Evolutionary conservation across 805 yeast species (phyloP).

Genomic region (Candida takata): DNA sequence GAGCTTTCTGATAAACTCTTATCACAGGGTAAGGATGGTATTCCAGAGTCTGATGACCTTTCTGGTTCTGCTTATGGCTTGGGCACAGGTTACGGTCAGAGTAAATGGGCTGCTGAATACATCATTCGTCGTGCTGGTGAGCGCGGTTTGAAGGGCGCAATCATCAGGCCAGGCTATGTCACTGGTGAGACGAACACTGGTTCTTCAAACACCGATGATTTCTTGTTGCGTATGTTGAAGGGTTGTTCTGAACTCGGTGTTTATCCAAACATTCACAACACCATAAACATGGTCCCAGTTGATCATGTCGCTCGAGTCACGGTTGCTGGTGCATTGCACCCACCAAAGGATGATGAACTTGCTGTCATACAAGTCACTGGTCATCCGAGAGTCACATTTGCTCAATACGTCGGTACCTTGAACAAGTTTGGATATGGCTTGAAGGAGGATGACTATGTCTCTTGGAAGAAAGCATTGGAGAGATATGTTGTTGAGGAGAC

Average conservation of each 20-base stretch:
- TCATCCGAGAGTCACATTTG: slow-evolving; percentile 85
- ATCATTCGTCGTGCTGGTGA: slow-evolving; percentile 83
- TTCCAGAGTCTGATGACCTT: slow-evolving; percentile 78
- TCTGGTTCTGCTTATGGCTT: slow-evolving; percentile 76
- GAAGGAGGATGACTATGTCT: slow-evolving; percentile 53
- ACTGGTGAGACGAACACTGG: slow-evolving; percentile 83
- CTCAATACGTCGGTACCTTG: slow-evolving; percentile 63
- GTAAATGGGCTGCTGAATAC: slow-evolving; percentile 96
- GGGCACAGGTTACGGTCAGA: slow-evolving; percentile 93
- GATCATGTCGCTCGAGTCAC: slow-evolving; percentile 95
- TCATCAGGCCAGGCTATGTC: slow-evolving; percentile 94
- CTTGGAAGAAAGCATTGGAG: slow-evolving; percentile 77
- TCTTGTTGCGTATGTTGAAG: slow-evolving; percentile 87
- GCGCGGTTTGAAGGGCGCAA: slow-evolving; percentile 79
- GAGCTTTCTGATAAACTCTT: slow-evolving; percentile 65
- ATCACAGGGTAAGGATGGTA: slow-evolving; percentile 60
- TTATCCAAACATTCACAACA: slow-evolving; percentile 79
- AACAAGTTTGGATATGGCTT: slow-evolving; percentile 67
- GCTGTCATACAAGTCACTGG: slow-evolving; percentile 95
- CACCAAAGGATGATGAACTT: slow-evolving; percentile 46
- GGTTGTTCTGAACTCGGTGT: slow-evolving; percentile 86
- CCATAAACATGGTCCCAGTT: slow-evolving; percentile 95
- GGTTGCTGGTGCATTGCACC: slow-evolving; percentile 74
- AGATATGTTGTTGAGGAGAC: slow-evolving; percentile 65
- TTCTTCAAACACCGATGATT: slow-evolving; percentile 93